Evolutionary conservation across 2,329 filamentous ascomycete genomes (phyloP), one percentile per base, ranked within the genome.

Genomic region (Colletotrichum chlorophyti): DNA sequence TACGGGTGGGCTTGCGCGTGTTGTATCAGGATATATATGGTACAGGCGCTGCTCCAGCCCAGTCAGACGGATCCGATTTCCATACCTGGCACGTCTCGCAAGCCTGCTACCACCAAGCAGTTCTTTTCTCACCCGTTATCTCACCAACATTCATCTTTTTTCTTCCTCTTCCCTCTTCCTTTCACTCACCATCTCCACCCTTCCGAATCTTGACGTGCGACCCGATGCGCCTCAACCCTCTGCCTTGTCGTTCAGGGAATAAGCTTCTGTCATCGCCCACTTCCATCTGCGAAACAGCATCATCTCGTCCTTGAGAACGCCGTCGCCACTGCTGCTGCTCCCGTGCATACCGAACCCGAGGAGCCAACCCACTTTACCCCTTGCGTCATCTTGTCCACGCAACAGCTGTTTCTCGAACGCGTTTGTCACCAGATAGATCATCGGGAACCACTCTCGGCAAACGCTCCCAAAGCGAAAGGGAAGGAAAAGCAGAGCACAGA

Each of bases 71-170:
- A 26, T 10, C 19, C 34, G 54, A 46, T 47, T 42, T 53, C 47
- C 57, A 59, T 48, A 67, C 66, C 67, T 65, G 65, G 65, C 66
- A 62, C 59, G 65, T 67, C 64, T 69, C 63, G 65, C 57, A 65
- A 65, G 65, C 65, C 63, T 67, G 64, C 64, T 51, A 58, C n/a
- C n/a, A n/a, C n/a, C 58, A 61, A 61, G 47, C 31, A 34, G 47
- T 45, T 19, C n/a, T n/a, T n/a, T n/a, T n/a, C 26, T 52, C 41
- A 64, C 60, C 35, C 46, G 42, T 26, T 52, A n/a, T n/a, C n/a
- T n/a, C n/a, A n/a, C 19, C 49, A 54, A 55, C 37, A 55, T 43
- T 45, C n/a, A n/a, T n/a, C n/a, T n/a, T n/a, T n/a, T n/a, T n/a
- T n/a, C n/a, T n/a, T n/a, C n/a, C n/a, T n/a, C n/a, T n/a, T n/a